phyloP scores from a whole-genome alignment of 208 protist genomes.

The Zelonia costaricensis region DNA sequence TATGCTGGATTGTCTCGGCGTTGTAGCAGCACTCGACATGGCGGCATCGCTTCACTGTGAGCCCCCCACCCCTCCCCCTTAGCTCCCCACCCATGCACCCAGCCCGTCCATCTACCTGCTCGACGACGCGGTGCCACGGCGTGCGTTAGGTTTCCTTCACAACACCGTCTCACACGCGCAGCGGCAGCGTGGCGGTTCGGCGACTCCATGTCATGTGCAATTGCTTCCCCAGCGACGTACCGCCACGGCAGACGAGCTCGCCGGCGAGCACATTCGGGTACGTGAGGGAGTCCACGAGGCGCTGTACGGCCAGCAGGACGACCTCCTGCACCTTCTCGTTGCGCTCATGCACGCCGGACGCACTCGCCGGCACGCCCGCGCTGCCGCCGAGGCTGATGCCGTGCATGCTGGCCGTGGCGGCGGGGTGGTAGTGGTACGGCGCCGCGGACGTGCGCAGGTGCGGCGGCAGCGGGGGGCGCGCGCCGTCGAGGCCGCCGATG shows the following conservation, averaged over 20 bases:
- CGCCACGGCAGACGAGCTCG: conserved; percentile 9
- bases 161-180: conserved; percentile 35
- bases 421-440: neutral
- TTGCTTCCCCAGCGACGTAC: neutral
- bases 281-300: conserved; percentile 54
- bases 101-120: too few species aligned
- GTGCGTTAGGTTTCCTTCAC: too few species aligned
- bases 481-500: neutral
- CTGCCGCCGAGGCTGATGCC: neutral
- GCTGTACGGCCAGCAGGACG: conserved; percentile 57
- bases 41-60: too few species aligned
- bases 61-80: too few species aligned
- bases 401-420: too few species aligned
- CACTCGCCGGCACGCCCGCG: neutral
- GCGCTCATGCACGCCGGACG: conserved; percentile 25
- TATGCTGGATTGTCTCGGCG: too few species aligned
- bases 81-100: too few species aligned
- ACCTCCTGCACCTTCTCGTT: conserved; percentile 83
- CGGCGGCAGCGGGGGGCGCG: conserved; percentile 6
- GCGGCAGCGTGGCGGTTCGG: conserved; percentile 50
- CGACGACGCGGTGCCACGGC: too few species aligned
- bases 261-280: conserved; percentile 71
- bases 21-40: too few species aligned
- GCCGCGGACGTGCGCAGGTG: neutral
- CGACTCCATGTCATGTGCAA: conserved; percentile 43